phyloP scores from a whole-genome alignment of 805 yeast genomes.

The Citeromyces matritensis region DNA sequence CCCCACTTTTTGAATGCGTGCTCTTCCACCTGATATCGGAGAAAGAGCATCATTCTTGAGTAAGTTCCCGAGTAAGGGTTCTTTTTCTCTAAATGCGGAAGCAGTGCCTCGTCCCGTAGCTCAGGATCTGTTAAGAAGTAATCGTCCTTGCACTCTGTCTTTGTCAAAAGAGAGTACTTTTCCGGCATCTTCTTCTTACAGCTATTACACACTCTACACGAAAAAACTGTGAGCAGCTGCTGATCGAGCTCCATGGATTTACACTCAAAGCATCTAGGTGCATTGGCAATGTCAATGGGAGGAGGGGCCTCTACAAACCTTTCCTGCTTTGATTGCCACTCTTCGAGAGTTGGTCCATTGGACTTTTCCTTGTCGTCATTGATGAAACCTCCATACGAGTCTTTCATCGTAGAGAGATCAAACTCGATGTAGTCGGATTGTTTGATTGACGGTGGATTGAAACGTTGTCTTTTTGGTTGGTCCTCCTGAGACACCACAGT shows the following conservation, averaged over 20 bases:
- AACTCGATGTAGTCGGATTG: slow-evolving; percentile 64
- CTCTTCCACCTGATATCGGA: slow-evolving; percentile 87
- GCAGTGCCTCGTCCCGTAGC: slow-evolving; percentile 47
- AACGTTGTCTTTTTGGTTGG: neutral
- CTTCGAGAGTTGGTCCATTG: slow-evolving; percentile 22
- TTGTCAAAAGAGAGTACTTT: slow-evolving; percentile 80
- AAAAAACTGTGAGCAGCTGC: slow-evolving; percentile 52
- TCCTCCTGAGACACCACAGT: slow-evolving; percentile 3
- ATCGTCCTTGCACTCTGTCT: slow-evolving; percentile 90
- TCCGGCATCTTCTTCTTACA: slow-evolving; percentile 70
- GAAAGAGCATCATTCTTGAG: slow-evolving; percentile 83
- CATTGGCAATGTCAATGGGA: slow-evolving; percentile 54
- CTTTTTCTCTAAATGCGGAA: slow-evolving; percentile 75
- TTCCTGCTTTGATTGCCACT: slow-evolving; percentile 38
- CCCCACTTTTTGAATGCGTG: slow-evolving; percentile 94
- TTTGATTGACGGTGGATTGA: slow-evolving; percentile 27
- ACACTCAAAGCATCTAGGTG: slow-evolving; percentile 81
- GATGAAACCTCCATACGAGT: slow-evolving; percentile 77
- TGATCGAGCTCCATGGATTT: slow-evolving; percentile 68
- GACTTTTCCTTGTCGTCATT: slow-evolving; percentile 19
- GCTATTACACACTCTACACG: slow-evolving; percentile 60
- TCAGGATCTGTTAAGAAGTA: slow-evolving; percentile 91
- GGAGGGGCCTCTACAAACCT: slow-evolving; percentile 44
- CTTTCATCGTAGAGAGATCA: slow-evolving; percentile 85
- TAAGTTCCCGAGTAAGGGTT: slow-evolving; percentile 88